phyloP scores from a whole-genome alignment of 768 basidiomycete genomes.

The Macrocybe gigantea region DNA sequence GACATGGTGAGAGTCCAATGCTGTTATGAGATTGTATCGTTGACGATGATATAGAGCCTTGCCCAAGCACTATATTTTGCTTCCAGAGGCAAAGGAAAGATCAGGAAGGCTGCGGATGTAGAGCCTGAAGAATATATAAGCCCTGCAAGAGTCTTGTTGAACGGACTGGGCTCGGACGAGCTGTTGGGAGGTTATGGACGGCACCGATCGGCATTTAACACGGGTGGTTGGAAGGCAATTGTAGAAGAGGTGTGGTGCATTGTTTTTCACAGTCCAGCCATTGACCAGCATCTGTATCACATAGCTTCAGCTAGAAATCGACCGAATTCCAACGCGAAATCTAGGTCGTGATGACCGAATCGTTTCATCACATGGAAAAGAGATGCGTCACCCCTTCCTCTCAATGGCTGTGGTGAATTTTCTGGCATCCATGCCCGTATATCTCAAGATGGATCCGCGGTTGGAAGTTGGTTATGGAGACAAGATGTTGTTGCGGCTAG shows the following conservation, averaged over 20 bases:
- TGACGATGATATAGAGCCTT: conserved; percentile 56
- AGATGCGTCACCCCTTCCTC: conserved; percentile 88
- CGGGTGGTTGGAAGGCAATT: conserved; percentile 68
- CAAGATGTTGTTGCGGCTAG: conserved; percentile 77
- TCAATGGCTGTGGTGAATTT: conserved; percentile 75
- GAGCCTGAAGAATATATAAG: conserved; percentile 55
- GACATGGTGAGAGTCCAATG: conserved; percentile 60
- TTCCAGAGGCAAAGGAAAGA: conserved; percentile 66
- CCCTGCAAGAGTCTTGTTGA: conserved; percentile 76
- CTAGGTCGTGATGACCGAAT: conserved; percentile 93
- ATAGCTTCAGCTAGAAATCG: conserved; percentile 85
- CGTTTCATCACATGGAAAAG: conserved; percentile 87
- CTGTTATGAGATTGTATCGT: neutral
- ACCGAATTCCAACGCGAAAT: conserved; percentile 84
- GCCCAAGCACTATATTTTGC: conserved; percentile 93
- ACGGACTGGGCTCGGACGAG: conserved; percentile 93
- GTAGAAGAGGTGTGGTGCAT: conserved; percentile 62
- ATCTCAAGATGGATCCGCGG: conserved; percentile 77
- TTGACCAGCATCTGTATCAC: conserved; percentile 1
- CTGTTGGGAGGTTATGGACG: conserved; percentile 91
- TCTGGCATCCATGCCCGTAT: conserved; percentile 72
- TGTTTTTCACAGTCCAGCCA: neutral
- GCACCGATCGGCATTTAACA: conserved; percentile 70
- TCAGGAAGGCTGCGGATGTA: conserved; percentile 31
- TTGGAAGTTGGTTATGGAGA: conserved; percentile 78